Evolutionary conservation across 179 eudicot species (phyloP), one percentile per base, ranked within the genome.

Genomic region (Beta corolliflora): DNA sequence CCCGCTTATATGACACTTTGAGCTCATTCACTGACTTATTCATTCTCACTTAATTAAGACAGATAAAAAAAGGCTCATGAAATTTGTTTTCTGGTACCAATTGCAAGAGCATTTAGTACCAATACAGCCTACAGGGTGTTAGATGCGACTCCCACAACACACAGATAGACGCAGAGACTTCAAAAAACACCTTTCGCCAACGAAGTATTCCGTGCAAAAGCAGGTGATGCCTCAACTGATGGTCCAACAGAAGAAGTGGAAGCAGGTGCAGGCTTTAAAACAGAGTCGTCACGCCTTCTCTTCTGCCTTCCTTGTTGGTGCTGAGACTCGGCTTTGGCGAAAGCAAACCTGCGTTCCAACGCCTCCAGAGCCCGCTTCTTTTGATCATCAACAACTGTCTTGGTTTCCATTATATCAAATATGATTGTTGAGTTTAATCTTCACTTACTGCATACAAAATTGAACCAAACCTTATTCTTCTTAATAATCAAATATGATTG

Each of bases 351-450:
- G 64, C 94, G 87, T 68, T 92, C 88, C 71, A 93, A 52, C 29
- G 97, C 98, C 36, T 91, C 93, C 75, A 85, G 60, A 4, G 97
- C 83, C 29, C 93, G 91, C 67, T 81, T 92, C 84, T 80, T 91
- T 61, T 88, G 90, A 50, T 92, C 90, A 13, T 86, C 83, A 68
- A 31, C 76, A 60, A 41, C n/a, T 16, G 79, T 50, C 18, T 84
- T 79, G 65, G 82, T 71, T n/a, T 86, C 81, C 91, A 90, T 89
- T 56, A 55, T 25, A 54, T 15, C 19, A 54, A 29, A 46, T 16
- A 71, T 48, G 36, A 48, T 48, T 45, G 50, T 15, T 19, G 23
- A 46, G 11, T 70, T 14, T 19, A 18, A 7, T 9, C 54, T 70
- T 19, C 73, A 45, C 29, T 55, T 11, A 3, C 48, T 41, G n/a